phyloP scores from a whole-genome alignment of 176 grass and related monocot species.

The Melocanna baccifera region DNA sequence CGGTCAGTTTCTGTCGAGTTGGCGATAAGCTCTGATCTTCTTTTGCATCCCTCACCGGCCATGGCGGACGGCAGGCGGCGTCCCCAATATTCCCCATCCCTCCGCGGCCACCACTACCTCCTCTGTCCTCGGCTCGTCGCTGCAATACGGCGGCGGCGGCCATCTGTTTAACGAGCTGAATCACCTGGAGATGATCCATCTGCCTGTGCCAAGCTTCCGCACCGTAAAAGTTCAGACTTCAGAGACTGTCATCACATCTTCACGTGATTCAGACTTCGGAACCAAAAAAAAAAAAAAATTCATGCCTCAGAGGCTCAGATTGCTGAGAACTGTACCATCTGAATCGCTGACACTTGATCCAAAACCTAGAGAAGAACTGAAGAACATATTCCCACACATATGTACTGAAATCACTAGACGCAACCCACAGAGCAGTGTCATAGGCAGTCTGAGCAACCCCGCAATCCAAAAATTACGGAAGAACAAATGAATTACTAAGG shows the following conservation, averaged over 20 bases:
- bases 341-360: not conserved
- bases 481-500: constrained; percentile 22
- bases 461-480: constrained; percentile 18
- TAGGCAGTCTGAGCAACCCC: not conserved
- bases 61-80: no score
- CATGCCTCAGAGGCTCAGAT: not conserved
- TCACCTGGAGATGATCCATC: not conserved
- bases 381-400: constrained; percentile 30
- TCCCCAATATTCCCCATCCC: no score
- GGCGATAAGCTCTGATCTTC: no score
- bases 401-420: constrained; percentile 17
- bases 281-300: not conserved
- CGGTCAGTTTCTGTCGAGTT: no score
- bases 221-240: no score
- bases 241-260: not conserved
- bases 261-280: not conserved
- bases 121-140: no score
- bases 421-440: not conserved
- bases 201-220: no score
- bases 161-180: no score
- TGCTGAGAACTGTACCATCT: not conserved
- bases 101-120: no score
- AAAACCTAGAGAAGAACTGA: not conserved
- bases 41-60: no score
- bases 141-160: no score